Evolutionary conservation across 495 filamentous ascomycete genomes (phyloP).

Genomic region (Penicillium longicatenatum): DNA sequence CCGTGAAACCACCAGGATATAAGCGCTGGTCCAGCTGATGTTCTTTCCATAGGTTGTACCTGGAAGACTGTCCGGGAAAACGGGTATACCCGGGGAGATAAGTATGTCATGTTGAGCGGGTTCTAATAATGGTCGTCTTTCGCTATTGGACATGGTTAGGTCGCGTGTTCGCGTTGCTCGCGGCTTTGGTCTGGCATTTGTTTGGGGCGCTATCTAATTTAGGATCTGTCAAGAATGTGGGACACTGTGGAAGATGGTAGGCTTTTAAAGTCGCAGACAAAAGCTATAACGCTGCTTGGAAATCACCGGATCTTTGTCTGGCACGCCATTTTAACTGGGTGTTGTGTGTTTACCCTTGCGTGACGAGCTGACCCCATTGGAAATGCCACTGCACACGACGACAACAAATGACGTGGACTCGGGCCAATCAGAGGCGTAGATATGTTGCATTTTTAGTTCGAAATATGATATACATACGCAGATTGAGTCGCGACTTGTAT

Average conservation of each 20-base stretch:
- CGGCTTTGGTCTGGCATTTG: constrained; percentile 1
- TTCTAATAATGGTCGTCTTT: constrained; percentile 33
- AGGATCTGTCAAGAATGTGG: background rate
- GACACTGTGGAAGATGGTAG: background rate
- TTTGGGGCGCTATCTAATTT: background rate
- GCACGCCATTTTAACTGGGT: constrained; percentile 6
- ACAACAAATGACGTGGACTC: background rate
- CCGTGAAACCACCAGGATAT: constrained; percentile 74
- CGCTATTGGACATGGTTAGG: constrained; percentile 11
- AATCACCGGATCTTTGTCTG: constrained; percentile 2
- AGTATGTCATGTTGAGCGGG: constrained; percentile 11
- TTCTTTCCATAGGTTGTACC: constrained; percentile 22
- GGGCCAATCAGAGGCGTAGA: background rate
- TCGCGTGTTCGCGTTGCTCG: background rate
- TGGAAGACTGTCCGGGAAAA: constrained; percentile 17
- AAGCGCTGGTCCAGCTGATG: constrained; percentile 67
- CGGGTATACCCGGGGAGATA: constrained; percentile 2
- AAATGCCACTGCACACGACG: background rate
- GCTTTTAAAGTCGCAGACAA: background rate
- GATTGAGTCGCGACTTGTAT: too few relatives aligned
- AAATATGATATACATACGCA: background rate
- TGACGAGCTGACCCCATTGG: background rate
- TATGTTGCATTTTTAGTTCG: background rate
- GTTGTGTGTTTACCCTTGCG: constrained; percentile 1
- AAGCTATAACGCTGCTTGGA: constrained; percentile 6